A percentile compares a stretch with the other conserved stretches of the same genome.
Evolutionary conservation across 1,284 basidiomycete species (phyloP).

Genomic region (Pulchroboletus neoregius): DNA sequence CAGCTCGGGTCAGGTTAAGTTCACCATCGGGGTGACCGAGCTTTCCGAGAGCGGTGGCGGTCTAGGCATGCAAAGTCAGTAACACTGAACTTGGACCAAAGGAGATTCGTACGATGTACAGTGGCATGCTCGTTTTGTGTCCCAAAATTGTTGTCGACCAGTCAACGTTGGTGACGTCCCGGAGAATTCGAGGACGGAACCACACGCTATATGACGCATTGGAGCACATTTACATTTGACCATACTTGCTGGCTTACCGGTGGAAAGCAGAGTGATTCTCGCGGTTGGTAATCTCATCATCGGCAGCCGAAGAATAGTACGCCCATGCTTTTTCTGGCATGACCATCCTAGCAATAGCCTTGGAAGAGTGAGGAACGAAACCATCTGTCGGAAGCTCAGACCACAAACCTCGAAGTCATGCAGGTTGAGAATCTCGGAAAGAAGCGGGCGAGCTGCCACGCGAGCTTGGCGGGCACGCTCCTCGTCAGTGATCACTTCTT

Average conservation of each 20-base stretch:
- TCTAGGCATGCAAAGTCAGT: conserved; percentile 37
- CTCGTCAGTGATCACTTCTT: conserved; percentile 50
- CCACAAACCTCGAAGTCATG: conserved; percentile 84
- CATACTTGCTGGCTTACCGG: conserved; percentile 42
- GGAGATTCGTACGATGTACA: conserved; percentile 61
- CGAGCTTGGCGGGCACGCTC: conserved; percentile 58
- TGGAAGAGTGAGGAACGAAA: conserved; percentile 6
- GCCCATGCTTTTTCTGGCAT: conserved; percentile 85
- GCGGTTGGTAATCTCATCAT: conserved; percentile 84
- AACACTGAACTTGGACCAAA: neutral
- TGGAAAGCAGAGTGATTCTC: conserved; percentile 90
- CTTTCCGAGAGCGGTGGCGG: conserved; percentile 82
- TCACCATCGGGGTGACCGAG: conserved; percentile 94
- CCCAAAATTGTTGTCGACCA: conserved; percentile 81
- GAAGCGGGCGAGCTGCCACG: conserved; percentile 54
- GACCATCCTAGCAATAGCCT: conserved; percentile 70
- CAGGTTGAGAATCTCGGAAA: conserved; percentile 79
- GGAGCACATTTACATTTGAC: neutral
- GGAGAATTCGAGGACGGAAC: conserved; percentile 88
- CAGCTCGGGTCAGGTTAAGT: conserved; percentile 81
- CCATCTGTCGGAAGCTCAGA: neutral
- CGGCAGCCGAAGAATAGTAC: conserved; percentile 84
- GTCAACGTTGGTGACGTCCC: conserved; percentile 81
- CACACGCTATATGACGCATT: conserved; percentile 59
- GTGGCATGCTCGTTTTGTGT: conserved; percentile 67